phyloP scores from a whole-genome alignment of 2,329 filamentous ascomycete genomes.

The Alternaria conjuncta region DNA sequence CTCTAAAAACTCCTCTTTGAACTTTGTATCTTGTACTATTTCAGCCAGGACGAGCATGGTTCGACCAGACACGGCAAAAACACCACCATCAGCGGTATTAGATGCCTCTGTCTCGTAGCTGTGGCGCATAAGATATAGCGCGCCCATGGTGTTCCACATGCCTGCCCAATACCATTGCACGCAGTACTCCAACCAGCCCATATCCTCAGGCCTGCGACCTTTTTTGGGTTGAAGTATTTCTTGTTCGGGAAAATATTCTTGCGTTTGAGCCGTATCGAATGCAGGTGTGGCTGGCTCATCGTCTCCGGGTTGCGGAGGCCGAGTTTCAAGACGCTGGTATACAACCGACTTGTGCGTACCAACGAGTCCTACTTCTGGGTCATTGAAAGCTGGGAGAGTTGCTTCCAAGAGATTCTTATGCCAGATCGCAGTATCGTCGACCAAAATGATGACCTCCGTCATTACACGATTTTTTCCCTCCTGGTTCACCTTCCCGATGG shows the following conservation, averaged over 20 bases:
- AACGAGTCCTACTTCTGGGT: conserved; percentile 26
- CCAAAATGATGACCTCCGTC: conserved; percentile 19
- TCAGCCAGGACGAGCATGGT: conserved; percentile 30
- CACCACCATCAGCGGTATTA: conserved; percentile 40
- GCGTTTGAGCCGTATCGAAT: no score
- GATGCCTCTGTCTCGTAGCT: conserved; percentile 44
- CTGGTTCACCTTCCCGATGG: conserved; percentile 4
- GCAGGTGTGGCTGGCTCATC: no score
- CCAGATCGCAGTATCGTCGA: conserved; percentile 32
- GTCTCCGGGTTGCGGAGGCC: no score
- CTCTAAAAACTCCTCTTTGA: conserved; percentile 26
- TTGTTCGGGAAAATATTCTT: no score
- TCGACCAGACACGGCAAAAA: conserved; percentile 43
- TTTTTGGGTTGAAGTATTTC: no score
- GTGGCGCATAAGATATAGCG: conserved; percentile 39
- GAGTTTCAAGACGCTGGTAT: background rate
- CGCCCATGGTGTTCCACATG: conserved; percentile 30
- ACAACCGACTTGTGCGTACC: conserved; percentile 33
- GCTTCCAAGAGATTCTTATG: conserved; percentile 17
- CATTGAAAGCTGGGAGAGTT: conserved; percentile 25
- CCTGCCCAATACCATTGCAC: background rate
- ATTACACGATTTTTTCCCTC: no score
- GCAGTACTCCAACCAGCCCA: no score
- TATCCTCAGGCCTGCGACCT: no score
- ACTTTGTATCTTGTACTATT: conserved; percentile 29